Percentiles rank a stretch among this genome's conserved stretches.
Conservation (phyloP, 352 stramenopile species). For the Globisporangium spinosum region DNA sequence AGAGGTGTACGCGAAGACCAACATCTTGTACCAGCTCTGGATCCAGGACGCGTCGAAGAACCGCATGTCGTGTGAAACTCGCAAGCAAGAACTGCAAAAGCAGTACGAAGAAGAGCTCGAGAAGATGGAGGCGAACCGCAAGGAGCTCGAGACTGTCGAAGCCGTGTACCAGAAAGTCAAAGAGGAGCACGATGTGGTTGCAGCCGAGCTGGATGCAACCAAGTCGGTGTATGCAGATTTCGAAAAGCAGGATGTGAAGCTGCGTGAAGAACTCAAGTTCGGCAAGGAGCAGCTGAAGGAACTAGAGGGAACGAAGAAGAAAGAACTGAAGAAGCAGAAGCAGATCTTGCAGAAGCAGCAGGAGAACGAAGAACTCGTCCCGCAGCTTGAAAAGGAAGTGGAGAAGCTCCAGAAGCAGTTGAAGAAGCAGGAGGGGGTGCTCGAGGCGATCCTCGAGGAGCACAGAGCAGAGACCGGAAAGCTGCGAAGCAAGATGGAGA, state of each 20-base stretch:
- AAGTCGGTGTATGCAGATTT: slow-evolving; percentile 94
- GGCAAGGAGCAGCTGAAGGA: slow-evolving; percentile 92
- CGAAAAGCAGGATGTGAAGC: slow-evolving; percentile 97
- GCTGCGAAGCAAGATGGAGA: slow-evolving; percentile 71
- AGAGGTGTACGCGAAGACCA: slow-evolving; percentile 95
- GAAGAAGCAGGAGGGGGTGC: slow-evolving; percentile 83
- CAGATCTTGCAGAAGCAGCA: slow-evolving; percentile 74
- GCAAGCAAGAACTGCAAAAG: slow-evolving; percentile 56
- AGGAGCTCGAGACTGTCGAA: slow-evolving; percentile 82
- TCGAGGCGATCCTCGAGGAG: slow-evolving; percentile 80
- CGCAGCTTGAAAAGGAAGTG: slow-evolving; percentile 83
- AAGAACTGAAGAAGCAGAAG: slow-evolving; percentile 91
- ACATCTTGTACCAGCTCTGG: slow-evolving; percentile 96
- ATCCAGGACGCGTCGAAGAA: slow-evolving; percentile 81
- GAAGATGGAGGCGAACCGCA: slow-evolving; percentile 73
- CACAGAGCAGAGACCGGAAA: slow-evolving; percentile 76
- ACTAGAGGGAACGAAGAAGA: slow-evolving; percentile 85
- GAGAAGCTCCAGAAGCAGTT: slow-evolving; percentile 66
- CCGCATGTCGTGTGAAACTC: slow-evolving; percentile 56
- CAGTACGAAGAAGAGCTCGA: slow-evolving; percentile 76
- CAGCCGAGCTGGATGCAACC: slow-evolving; percentile 81
- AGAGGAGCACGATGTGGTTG: slow-evolving; percentile 82
- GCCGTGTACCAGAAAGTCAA: slow-evolving; percentile 76
- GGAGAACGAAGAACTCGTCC: slow-evolving; percentile 87
- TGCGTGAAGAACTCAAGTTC: slow-evolving; percentile 97